Conservation (phyloP, 176 grass and related monocot species). For the Saccharum spontaneum region DNA sequence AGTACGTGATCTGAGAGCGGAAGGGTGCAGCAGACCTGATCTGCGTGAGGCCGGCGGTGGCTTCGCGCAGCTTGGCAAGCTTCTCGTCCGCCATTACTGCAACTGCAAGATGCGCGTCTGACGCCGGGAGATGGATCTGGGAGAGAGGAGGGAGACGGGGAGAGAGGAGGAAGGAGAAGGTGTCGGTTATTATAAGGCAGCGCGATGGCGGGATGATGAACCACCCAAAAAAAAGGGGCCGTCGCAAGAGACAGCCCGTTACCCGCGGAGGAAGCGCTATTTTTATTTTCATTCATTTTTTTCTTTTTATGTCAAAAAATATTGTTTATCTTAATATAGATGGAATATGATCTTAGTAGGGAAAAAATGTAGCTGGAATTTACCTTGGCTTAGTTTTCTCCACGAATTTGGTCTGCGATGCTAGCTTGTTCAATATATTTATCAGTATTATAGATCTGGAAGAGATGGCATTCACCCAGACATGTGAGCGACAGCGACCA, state of each 20-base stretch:
- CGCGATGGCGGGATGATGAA: slow-evolving; percentile 10
- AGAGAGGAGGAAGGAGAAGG: slow-evolving; percentile 23
- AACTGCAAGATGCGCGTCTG: not conserved
- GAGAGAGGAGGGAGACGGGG: not conserved
- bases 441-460: not conserved
- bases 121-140: not conserved
- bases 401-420: not conserved
- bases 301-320: no score
- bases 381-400: not conserved
- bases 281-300: not conserved
- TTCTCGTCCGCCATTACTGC: slow-evolving; percentile 68
- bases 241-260: not conserved
- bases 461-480: not conserved
- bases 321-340: no score
- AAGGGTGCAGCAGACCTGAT: slow-evolving; percentile 54
- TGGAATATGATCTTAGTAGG: no score
- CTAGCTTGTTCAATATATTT: not conserved
- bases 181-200: slow-evolving; percentile 34
- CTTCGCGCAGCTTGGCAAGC: slow-evolving; percentile 61
- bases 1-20: not conserved
- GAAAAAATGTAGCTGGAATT: no score
- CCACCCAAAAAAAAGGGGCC: slow-evolving; percentile 2
- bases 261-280: not conserved
- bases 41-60: slow-evolving; percentile 53
- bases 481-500: not conserved